These are phyloP conservation scores for Fusarium nurragi DNA, from an alignment of 2,329 filamentous ascomycete species.

Conservation along the genomic window DNA sequence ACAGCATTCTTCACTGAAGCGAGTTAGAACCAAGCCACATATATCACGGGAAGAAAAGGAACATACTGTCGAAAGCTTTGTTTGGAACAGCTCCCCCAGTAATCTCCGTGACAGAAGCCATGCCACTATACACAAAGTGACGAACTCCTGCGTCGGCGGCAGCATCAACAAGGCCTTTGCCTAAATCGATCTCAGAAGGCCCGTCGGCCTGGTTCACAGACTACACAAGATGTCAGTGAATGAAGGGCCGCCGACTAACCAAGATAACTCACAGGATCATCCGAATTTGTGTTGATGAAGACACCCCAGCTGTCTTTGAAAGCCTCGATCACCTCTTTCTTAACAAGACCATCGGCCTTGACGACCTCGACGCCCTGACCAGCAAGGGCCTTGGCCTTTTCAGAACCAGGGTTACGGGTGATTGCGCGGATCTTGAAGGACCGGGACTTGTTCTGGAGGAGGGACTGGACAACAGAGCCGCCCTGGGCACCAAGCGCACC, in stretches of 20 bases:
- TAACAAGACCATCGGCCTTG: constrained; percentile 44
- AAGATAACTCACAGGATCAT: constrained; percentile 42
- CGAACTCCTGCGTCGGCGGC: constrained; percentile 48
- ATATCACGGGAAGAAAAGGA: accelerated
- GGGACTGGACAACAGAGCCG: constrained; percentile 45
- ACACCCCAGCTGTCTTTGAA: constrained; percentile 48
- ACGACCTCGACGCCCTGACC: constrained; percentile 45
- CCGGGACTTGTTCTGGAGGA: constrained; percentile 45
- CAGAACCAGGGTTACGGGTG: constrained; percentile 44
- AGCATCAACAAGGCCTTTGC: constrained; percentile 48
- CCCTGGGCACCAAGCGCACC: constrained; percentile 48
- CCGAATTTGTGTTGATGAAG: constrained; percentile 49
- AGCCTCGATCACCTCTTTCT: constrained; percentile 39
- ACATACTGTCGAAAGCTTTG: constrained; percentile 49
- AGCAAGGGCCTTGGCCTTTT: constrained; percentile 43
- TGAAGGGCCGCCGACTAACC: not conserved
- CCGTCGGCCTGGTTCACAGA: constrained; percentile 40
- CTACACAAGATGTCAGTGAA: constrained; percentile 30
- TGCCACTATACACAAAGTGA: constrained; percentile 51
- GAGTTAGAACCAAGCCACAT: not conserved
- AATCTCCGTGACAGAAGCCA: constrained; percentile 46
- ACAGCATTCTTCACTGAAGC: constrained; percentile 51
- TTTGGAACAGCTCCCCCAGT: constrained; percentile 48
- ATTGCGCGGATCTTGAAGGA: constrained; percentile 44
- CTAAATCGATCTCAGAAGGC: constrained; percentile 49